These are phyloP conservation scores for Rubroboletus satanas DNA, from an alignment of 768 basidiomycete species.

Conservation along the genomic window DNA sequence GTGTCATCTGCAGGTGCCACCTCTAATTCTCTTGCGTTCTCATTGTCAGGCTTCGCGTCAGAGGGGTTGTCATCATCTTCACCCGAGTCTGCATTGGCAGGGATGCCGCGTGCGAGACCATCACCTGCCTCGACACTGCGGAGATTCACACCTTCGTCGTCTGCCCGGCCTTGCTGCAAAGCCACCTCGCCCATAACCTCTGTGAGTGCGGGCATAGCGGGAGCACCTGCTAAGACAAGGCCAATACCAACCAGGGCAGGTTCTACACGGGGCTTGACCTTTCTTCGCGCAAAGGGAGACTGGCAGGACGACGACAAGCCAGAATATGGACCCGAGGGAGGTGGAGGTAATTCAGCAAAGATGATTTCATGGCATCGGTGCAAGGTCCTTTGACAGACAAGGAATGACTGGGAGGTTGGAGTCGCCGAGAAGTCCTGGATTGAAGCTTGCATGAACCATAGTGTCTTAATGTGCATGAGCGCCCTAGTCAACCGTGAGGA, in stretches of 20 bases:
- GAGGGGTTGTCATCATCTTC: slow-evolving; percentile 45
- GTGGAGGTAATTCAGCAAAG: slow-evolving; percentile 78
- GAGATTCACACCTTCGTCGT: slow-evolving; percentile 51
- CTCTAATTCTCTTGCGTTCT: slow-evolving; percentile 15
- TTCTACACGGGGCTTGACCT: slow-evolving; percentile 67
- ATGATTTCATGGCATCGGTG: slow-evolving; percentile 95
- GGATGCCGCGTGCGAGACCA: slow-evolving; percentile 33
- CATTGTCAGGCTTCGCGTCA: slow-evolving; percentile 38
- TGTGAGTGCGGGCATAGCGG: slow-evolving; percentile 72
- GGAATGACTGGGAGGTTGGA: slow-evolving; percentile 70
- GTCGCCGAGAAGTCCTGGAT: slow-evolving; percentile 65
- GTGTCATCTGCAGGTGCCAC: slow-evolving; percentile 3
- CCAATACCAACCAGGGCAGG: slow-evolving; percentile 85
- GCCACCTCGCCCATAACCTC: slow-evolving; percentile 78
- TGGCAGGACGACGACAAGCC: slow-evolving; percentile 48
- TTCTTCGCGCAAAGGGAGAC: slow-evolving; percentile 50
- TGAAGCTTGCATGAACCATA: slow-evolving; percentile 99
- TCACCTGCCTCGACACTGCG: slow-evolving; percentile 48
- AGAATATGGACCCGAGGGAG: slow-evolving; percentile 64
- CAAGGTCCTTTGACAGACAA: slow-evolving; percentile 87
- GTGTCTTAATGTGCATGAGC: slow-evolving; percentile 51
- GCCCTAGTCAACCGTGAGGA: slow-evolving; percentile 12
- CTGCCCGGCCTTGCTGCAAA: slow-evolving; percentile 81
- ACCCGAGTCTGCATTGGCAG: slow-evolving; percentile 18
- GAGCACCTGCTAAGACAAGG: slow-evolving; percentile 69